These are phyloP conservation scores for Cercospora beticola DNA, from an alignment of 2,329 filamentous ascomycete species.

Conservation along the genomic window DNA sequence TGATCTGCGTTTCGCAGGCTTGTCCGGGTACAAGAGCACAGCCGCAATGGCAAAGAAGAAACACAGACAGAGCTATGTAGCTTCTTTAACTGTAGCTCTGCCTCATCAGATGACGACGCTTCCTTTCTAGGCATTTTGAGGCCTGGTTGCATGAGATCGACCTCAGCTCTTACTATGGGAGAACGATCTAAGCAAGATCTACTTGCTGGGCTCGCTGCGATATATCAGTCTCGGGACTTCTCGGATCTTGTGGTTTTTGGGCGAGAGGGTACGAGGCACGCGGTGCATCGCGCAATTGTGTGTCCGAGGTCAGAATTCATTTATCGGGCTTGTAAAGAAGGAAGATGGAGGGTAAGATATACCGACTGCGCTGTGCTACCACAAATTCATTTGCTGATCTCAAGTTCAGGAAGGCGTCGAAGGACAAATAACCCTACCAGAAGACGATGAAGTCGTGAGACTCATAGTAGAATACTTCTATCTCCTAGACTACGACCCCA, in stretches of 20 bases:
- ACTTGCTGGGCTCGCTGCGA: conserved; percentile 20
- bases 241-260: conserved; percentile 26
- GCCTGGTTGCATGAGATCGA: conserved; percentile 10
- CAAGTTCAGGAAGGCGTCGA: conserved; percentile 25
- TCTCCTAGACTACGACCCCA: conserved; percentile 30
- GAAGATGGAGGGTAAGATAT: conserved; percentile 24
- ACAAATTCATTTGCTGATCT: background rate
- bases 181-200: conserved; percentile 23
- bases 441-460: conserved; percentile 31
- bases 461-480: conserved; percentile 32
- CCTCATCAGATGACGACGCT: background rate
- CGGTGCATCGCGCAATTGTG: conserved; percentile 27
- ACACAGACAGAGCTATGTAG: background rate
- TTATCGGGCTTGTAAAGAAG: conserved; percentile 21
- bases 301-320: conserved; percentile 30
- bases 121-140: background rate
- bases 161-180: conserved; percentile 14
- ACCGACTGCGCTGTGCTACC: background rate
- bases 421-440: conserved; percentile 27
- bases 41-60: conserved; percentile 1
- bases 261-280: conserved; percentile 23
- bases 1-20: background rate
- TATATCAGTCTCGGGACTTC: conserved; percentile 28
- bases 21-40: conserved; percentile 6
- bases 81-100: background rate